Conservation (phyloP, 345 rosid genomes). For the Toxicodendron radicans region DNA sequence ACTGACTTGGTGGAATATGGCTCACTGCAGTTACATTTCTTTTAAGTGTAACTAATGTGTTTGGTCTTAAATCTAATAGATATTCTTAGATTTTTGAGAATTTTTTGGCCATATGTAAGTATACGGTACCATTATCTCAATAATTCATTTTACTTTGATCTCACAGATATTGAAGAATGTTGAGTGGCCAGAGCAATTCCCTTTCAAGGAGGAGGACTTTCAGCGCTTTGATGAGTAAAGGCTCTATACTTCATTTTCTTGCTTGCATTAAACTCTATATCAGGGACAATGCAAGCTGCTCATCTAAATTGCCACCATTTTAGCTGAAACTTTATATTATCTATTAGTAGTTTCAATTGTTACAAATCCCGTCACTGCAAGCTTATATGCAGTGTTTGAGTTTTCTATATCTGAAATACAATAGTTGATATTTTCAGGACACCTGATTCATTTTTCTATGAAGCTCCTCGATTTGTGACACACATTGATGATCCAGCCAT, state of each 20-base stretch:
- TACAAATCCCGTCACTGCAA: background rate
- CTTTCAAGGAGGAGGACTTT: slow-evolving; percentile 86
- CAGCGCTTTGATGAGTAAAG: slow-evolving; percentile 85
- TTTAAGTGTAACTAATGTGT: too few relatives aligned
- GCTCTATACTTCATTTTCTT: background rate
- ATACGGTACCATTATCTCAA: background rate
- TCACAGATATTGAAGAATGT: slow-evolving; percentile 67
- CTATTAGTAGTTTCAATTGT: background rate
- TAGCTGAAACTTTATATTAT: background rate
- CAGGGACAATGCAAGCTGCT: background rate
- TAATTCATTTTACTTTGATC: slow-evolving; percentile 10
- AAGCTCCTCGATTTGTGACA: slow-evolving; percentile 83
- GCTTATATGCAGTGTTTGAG: background rate
- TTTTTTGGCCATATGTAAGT: background rate
- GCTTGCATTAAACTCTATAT: slow-evolving; percentile 1
- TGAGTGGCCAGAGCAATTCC: slow-evolving; percentile 85
- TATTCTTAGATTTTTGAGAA: too few relatives aligned
- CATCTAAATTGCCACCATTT: background rate
- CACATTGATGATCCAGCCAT: slow-evolving; percentile 93
- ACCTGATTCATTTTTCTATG: slow-evolving; percentile 72
- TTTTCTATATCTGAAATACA: slow-evolving; percentile 6
- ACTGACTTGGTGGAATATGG: too few relatives aligned
- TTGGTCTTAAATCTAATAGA: too few relatives aligned
- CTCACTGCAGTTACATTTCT: too few relatives aligned
- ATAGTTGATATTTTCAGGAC: slow-evolving; percentile 46